Evolutionary conservation across 441 rosid genomes (phyloP).

Genomic region (Mallotus repandus): DNA sequence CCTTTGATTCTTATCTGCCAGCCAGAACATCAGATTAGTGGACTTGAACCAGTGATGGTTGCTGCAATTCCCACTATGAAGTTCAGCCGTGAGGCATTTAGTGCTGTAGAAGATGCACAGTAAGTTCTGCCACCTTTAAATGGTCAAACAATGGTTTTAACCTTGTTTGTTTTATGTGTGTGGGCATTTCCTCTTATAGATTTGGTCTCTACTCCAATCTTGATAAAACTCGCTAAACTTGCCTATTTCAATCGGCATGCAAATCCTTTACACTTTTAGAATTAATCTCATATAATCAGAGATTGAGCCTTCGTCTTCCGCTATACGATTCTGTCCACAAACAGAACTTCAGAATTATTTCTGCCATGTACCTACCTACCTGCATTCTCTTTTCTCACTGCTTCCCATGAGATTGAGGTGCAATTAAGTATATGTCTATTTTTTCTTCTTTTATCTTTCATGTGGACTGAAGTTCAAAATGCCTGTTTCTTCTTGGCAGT

Average conservation of each 20-base stretch:
- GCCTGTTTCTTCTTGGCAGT: neutral
- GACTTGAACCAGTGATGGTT: slow-evolving; percentile 56
- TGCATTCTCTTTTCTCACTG: neutral
- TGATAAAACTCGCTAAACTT: neutral
- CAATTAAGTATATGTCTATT: neutral
- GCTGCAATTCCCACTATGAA: slow-evolving; percentile 65
- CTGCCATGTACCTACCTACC: neutral
- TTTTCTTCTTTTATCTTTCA: neutral
- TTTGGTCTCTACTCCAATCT: neutral
- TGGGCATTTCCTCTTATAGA: neutral
- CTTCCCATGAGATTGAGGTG: neutral
- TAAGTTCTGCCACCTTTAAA: slow-evolving; percentile 31
- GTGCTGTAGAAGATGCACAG: slow-evolving; percentile 58
- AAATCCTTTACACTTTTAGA: neutral
- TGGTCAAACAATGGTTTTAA: neutral
- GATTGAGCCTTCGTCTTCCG: neutral
- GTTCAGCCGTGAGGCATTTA: slow-evolving; percentile 48
- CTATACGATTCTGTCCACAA: neutral
- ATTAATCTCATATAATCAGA: neutral
- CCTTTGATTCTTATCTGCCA: slow-evolving; percentile 25
- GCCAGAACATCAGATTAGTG: slow-evolving; percentile 41
- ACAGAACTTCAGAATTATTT: neutral
- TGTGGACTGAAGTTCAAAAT: neutral
- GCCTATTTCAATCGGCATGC: neutral
- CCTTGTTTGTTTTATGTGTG: neutral